Conservation (phyloP, 805 yeast genomes). For the Cyberlindnera suaveolens region DNA sequence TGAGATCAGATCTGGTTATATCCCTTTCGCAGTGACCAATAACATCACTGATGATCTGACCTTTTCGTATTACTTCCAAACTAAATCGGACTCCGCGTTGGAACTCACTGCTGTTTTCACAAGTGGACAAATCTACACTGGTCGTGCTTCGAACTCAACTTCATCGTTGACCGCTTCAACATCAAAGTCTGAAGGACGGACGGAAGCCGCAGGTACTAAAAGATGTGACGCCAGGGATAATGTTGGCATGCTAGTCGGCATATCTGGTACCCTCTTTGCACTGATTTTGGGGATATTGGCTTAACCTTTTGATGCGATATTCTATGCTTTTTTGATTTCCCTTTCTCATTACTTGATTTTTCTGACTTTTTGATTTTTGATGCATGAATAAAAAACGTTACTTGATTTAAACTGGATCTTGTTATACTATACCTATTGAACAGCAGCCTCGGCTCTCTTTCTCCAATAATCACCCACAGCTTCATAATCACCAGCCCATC, state of each 20-base stretch:
- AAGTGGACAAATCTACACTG: conserved; percentile 13
- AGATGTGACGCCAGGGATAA: no score
- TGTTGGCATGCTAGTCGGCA: no score
- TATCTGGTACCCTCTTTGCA: no score
- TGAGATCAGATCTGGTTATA: conserved; percentile 35
- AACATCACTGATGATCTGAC: conserved; percentile 19
- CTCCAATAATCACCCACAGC: conserved; percentile 93
- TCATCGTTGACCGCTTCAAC: neutral
- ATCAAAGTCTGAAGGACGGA: no score
- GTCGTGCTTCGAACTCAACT: conserved; percentile 7
- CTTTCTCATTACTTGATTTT: no score
- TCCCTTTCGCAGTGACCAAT: conserved; percentile 43
- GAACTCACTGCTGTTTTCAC: conserved; percentile 12
- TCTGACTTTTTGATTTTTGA: no score
- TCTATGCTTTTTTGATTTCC: no score
- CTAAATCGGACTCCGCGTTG: neutral
- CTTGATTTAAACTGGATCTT: neutral
- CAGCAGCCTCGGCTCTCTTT: conserved; percentile 69
- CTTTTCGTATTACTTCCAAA: conserved; percentile 3
- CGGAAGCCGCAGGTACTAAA: no score
- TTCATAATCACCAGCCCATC: conserved; percentile 34
- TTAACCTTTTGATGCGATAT: no score
- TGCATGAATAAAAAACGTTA: no score
- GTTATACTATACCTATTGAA: conserved; percentile 1
- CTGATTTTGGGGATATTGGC: no score